Base-by-base conservation (phyloP, 1,284 basidiomycete species). In the Fomes fomentarius region DNA sequence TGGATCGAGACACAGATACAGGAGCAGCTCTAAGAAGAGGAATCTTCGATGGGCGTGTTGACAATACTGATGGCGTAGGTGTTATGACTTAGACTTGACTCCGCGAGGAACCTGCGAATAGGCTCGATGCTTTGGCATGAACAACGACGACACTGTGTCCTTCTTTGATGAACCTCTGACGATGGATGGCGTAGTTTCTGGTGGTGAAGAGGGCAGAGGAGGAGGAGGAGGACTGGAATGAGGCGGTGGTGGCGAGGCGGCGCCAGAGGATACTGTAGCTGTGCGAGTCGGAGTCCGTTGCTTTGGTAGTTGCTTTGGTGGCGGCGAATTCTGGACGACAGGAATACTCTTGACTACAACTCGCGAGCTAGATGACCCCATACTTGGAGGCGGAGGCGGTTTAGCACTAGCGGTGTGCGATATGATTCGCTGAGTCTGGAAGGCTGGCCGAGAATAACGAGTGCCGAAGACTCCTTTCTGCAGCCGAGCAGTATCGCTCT, bases 121-220 rank as follows among this genome's bases (percentile, higher is more conserved):
- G 19, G 81, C 77, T 53, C 85, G 84, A 62, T 84, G 84, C 69
- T 89, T 91, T 41, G 88, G 89, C 70, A 91, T 83, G 68, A 91
- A 91, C 34, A 91, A 70, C 46, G 80, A 76, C 44, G 85, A 75
- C 79, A 82, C 82, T 24, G 82, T 83, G 66, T 87, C 80, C 69
- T 79, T 88, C 74, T 84, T 87, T 56, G 68, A 61, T 59, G 73
- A 58, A 21, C 62, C 52, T n/a, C 53, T 38, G 10, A 52, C 25
- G 21, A 59, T 38, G 5, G 44, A 41, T 22, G 60, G 44, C 12
- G 52, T 58, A n/a, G 48, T 38, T 26, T 56, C 53, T 19, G 57
- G 43, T 4, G 46, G 61, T 33, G 52, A 49, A n/a, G 61, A 42
- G 30, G 55, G 46, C 37, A 52, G 21, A 6, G 41, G 31, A 31